Evolutionary conservation across 2,329 filamentous ascomycete genomes (phyloP), one percentile per base, ranked within the genome.

Genomic region (Alternaria brassicae): DNA sequence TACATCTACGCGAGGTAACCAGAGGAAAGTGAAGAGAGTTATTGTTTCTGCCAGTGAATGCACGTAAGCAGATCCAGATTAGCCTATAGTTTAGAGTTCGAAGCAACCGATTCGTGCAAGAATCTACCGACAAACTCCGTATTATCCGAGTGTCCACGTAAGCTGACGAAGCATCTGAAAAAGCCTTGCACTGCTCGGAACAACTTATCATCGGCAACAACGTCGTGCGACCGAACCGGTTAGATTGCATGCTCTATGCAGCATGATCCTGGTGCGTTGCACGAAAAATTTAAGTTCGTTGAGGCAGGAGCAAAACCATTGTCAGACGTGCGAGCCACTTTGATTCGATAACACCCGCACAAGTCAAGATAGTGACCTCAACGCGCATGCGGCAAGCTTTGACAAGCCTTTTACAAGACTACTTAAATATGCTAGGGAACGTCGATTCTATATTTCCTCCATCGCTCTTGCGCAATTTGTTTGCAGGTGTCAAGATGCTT

Each of bases 371-470:
- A 61, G 51, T 59, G 58, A 58, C 40, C 47, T 56, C 41, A 54
- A 51, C 23, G 37, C 39, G 32, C 34, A 36, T 34, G 19, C 12
- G 53, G 56, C 49, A 68, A 68, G 65, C 58, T 53, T 66, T 62
- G 47, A 25, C 42, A 58, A 55, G 55, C 28, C 39, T 65, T 56
- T 53, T 47, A 57, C 54, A 61, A 57, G 59, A 58, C 52, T 56
- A 60, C 60, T 65, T 66, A 65, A 65, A 61, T 63, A 59, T 40
- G 51, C 62, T 53, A 61, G 54, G 61, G 56, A 52, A 56, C 37
- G 52, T 54, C 17, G 21, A 36, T 30, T 15, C 34, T 23, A 12
- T 37, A 12, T 19, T n/a, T 25, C 12, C 17, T 9, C 19, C 9
- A 30, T 45, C 32, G 15, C 36, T 48, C 23, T 45, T 28, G 28